Evolutionary conservation across 2,329 filamentous ascomycete genomes (phyloP), one percentile per base, ranked within the genome.

Genomic region (Aureobasidium sp.): DNA sequence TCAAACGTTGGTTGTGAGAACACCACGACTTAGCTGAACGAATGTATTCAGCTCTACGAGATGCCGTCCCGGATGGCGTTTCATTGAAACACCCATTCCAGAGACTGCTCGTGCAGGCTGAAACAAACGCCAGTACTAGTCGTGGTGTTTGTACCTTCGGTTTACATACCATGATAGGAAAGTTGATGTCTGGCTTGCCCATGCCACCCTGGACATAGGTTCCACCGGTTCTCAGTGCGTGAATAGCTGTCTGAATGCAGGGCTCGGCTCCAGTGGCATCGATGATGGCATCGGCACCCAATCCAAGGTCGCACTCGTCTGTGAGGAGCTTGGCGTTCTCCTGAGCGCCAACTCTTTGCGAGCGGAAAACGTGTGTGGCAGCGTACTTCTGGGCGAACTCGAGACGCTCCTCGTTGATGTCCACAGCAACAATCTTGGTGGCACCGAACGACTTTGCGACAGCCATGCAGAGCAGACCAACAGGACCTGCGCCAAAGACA

Each of bases 141-240:
- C 21, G 21, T 21, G 21, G 21, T 21, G 21, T 21, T 21, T 21
- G 21, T 21, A 21, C 21, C 21, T 21, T 21, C 21, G 21, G 21
- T 21, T 21, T 21, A 21, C 21, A 21, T 21, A 21, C 87, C 84
- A 92, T 89, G 73, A 97, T 95, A 61, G 92, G 92, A 78, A 96
- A 96, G 16, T 76, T 88, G 73, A 96, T 91, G 69, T 95, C 89
- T 44, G 85, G 75, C 71, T 87, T 87, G 70, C 92, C 92, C 90
- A 96, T 94, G 62, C 91, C 91, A 63, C 86, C 90, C 77, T 94
- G 90, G 5, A 94, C 74, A 69, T 90, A 93, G 16, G 82, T 86
- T 36, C 90, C 90, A 61, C 90, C 90, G 50, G 80, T 79, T 65
- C 86, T 82, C 30, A 91, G 16, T 25, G 82, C 81, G 74, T 92